Conservation (phyloP, 495 filamentous ascomycete genomes). For the Aspergillus panamensis region DNA sequence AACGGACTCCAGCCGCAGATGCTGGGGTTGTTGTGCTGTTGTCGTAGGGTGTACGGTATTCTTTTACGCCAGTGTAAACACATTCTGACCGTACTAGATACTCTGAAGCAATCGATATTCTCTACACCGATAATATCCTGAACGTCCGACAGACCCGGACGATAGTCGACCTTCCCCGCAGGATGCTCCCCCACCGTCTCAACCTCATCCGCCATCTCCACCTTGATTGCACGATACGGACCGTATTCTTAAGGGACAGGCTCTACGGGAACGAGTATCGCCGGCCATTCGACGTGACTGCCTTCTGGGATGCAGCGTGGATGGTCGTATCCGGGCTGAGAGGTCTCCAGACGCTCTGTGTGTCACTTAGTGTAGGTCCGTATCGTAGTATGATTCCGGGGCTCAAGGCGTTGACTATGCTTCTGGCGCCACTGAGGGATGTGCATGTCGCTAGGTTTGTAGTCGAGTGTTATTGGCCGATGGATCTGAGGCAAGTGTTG, state of each 20-base stretch:
- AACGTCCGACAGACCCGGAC: constrained; percentile 2
- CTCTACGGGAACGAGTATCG: background rate
- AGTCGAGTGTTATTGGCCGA: background rate
- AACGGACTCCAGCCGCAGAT: background rate
- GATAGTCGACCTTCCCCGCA: background rate
- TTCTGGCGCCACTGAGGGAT: background rate
- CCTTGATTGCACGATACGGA: background rate
- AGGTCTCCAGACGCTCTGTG: background rate
- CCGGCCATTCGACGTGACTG: background rate
- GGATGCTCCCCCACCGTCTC: constrained; percentile 4
- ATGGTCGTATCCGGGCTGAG: background rate
- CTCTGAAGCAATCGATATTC: background rate
- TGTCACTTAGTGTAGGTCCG: background rate
- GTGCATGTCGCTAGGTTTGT: background rate
- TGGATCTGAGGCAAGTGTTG: background rate
- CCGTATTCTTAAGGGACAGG: too few species aligned
- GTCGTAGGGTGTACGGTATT: constrained; percentile 1
- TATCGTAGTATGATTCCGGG: too few species aligned
- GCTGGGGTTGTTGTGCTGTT: constrained; percentile 2
- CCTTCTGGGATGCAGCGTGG: constrained; percentile 1
- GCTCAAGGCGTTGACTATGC: background rate
- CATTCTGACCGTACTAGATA: background rate
- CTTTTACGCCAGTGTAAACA: background rate
- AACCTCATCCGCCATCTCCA: constrained; percentile 1
- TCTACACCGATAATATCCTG: constrained; percentile 5